Percentiles rank a stretch among this genome's conserved stretches.
These are phyloP conservation scores for Porcisia deanei DNA, from an alignment of 208 protist species.

Conservation along the genomic window DNA sequence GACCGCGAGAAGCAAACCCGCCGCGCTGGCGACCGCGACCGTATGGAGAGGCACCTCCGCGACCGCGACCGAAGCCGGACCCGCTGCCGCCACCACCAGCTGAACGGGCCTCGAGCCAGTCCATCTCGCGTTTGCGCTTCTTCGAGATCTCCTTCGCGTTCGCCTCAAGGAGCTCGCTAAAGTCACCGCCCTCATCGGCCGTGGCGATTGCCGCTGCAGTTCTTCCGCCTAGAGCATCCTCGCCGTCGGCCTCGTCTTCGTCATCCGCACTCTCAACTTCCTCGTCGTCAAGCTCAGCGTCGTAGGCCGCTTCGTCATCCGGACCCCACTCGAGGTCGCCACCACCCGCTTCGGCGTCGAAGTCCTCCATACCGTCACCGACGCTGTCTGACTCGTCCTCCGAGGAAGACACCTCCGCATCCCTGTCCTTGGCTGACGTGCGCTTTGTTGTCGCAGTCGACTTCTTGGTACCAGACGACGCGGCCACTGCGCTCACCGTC, in stretches of 20 bases:
- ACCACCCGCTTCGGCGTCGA: slow-evolving; percentile 54
- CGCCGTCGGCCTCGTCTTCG: slow-evolving; percentile 37
- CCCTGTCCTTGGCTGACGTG: slow-evolving; percentile 17
- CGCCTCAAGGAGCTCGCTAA: slow-evolving; percentile 75
- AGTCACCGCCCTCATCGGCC: slow-evolving; percentile 79
- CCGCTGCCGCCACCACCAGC: not conserved
- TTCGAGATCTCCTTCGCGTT: slow-evolving; percentile 59
- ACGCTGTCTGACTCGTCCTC: slow-evolving; percentile 15
- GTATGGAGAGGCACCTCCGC: slow-evolving; percentile 22
- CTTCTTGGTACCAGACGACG: slow-evolving; percentile 2
- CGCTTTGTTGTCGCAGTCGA: not conserved
- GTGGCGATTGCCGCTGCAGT: slow-evolving; percentile 10
- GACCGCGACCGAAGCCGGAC: slow-evolving; percentile 12
- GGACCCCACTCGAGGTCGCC: slow-evolving; percentile 73
- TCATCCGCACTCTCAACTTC: slow-evolving; percentile 22
- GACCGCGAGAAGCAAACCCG: slow-evolving; percentile 1
- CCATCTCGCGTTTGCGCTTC: slow-evolving; percentile 72
- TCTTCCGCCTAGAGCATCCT: slow-evolving; percentile 45
- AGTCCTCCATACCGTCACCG: slow-evolving; percentile 24
- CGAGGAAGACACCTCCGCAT: slow-evolving; percentile 35
- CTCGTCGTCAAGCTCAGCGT: slow-evolving; percentile 39
- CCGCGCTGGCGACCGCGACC: slow-evolving; percentile 27
- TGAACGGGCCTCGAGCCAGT: slow-evolving; percentile 66
- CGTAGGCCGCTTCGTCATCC: slow-evolving; percentile 64
- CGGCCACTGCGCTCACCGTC: not conserved